Conservation (phyloP, 2,329 filamentous ascomycete genomes). For the Aspergillus flavus region DNA sequence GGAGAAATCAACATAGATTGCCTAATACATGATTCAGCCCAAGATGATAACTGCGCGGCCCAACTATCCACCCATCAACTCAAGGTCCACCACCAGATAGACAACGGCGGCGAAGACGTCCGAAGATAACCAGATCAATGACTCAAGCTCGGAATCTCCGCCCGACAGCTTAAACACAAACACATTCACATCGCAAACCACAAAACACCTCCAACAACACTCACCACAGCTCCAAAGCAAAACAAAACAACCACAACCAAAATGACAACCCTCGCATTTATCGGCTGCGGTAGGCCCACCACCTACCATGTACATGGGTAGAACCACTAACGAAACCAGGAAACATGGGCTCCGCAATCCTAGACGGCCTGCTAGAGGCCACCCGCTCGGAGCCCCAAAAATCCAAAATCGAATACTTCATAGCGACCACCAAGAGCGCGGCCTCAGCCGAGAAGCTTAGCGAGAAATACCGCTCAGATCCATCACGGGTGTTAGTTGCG, state of each 20-base stretch:
- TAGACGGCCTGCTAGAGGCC: constrained; percentile 35
- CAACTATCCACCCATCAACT: not conserved
- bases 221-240: not conserved
- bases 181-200: not conserved
- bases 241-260: not conserved
- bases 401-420: constrained; percentile 29
- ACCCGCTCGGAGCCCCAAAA: constrained; percentile 15
- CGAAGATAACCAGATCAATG: not conserved
- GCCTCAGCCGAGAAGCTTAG: constrained; percentile 37
- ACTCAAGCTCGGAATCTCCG: not conserved
- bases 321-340: constrained; percentile 23
- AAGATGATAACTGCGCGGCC: too few species aligned
- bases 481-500: constrained; percentile 32
- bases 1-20: too few species aligned
- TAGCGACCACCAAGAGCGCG: constrained; percentile 44
- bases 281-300: constrained; percentile 20
- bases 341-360: constrained; percentile 42
- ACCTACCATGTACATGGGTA: not conserved
- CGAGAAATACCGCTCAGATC: constrained; percentile 29
- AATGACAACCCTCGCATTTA: constrained; percentile 17
- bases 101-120: not conserved
- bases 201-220: not conserved
- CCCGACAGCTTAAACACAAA: not conserved
- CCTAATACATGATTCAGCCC: too few species aligned
- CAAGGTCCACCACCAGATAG: not conserved